These are phyloP conservation scores for Botrytis squamosa DNA, from an alignment of 2,329 filamentous ascomycete genomes.

Conservation along the genomic window DNA sequence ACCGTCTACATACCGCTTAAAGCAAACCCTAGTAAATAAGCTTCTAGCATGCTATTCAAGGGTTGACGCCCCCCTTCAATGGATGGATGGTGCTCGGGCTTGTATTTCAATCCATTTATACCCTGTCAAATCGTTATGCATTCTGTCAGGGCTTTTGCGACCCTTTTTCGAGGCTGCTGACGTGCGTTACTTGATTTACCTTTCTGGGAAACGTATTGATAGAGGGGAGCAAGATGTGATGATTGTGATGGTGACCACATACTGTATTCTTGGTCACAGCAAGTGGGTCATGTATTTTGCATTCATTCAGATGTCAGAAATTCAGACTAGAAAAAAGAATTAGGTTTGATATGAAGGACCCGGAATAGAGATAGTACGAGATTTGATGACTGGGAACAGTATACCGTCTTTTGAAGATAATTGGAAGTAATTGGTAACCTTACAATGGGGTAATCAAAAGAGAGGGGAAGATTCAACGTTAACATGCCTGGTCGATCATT, in stretches of 20 bases:
- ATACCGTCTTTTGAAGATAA: constrained; percentile 11
- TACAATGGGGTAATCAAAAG: constrained; percentile 13
- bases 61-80: neutral
- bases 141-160: constrained; percentile 14
- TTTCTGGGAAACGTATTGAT: neutral
- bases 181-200: neutral
- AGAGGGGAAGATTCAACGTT: constrained; percentile 17
- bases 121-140: constrained; percentile 9
- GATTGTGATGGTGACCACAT: constrained; percentile 21
- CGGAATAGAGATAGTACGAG: constrained; percentile 8
- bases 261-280: constrained; percentile 17
- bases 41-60: constrained; percentile 17
- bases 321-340: neutral
- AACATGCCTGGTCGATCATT: constrained; percentile 16
- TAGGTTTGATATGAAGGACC: neutral
- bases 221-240: constrained; percentile 14
- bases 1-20: constrained; percentile 43
- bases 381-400: constrained; percentile 6
- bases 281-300: constrained; percentile 17
- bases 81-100: neutral
- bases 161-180: constrained; percentile 14
- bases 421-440: constrained; percentile 15
- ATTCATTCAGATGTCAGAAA: neutral
- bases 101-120: constrained; percentile 8
- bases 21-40: constrained; percentile 30